Evolutionary conservation across 176 grass and related monocot genomes (phyloP).

Genomic region (Cenchrus americanus): DNA sequence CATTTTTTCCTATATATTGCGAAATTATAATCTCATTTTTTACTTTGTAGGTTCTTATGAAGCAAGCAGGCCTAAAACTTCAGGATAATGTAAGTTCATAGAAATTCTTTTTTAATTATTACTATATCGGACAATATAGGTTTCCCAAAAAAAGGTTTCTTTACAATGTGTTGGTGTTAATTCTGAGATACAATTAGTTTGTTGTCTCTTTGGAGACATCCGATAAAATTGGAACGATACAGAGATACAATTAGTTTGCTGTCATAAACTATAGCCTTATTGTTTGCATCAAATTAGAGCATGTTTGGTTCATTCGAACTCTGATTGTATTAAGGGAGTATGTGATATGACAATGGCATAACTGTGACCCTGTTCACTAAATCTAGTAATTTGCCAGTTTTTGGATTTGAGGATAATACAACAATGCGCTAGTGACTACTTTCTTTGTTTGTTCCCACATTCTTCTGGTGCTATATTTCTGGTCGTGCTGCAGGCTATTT

Average conservation of each 20-base stretch:
- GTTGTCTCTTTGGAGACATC: too few species aligned
- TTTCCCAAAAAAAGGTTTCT: not conserved
- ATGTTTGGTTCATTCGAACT: conserved; percentile 11
- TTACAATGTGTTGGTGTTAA: conserved; percentile 33
- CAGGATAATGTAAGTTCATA: conserved; percentile 69
- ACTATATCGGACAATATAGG: conserved; percentile 9
- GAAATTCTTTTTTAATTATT: conserved; percentile 33
- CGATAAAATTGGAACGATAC: too few species aligned
- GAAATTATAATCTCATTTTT: conserved; percentile 26
- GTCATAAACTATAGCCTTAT: conserved; percentile 3
- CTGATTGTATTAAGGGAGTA: conserved; percentile 9
- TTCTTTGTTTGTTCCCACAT: conserved; percentile 12
- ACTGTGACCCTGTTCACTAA: not conserved
- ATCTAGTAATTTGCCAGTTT: conserved; percentile 17
- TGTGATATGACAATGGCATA: conserved; percentile 1
- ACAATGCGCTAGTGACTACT: not conserved
- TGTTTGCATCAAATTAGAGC: conserved; percentile 2
- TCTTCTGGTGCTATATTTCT: conserved; percentile 35
- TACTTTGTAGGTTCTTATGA: conserved; percentile 78
- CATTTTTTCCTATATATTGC: not conserved
- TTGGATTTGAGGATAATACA: not conserved
- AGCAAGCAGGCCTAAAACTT: conserved; percentile 91
- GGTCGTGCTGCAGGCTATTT: conserved; percentile 64
- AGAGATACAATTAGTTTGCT: conserved; percentile 16
- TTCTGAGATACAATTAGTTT: conserved; percentile 23